Percentiles rank a stretch among this genome's conserved stretches.
phyloP scores from a whole-genome alignment of 2,329 filamentous ascomycete genomes.

The Pseudonectria buxi region DNA sequence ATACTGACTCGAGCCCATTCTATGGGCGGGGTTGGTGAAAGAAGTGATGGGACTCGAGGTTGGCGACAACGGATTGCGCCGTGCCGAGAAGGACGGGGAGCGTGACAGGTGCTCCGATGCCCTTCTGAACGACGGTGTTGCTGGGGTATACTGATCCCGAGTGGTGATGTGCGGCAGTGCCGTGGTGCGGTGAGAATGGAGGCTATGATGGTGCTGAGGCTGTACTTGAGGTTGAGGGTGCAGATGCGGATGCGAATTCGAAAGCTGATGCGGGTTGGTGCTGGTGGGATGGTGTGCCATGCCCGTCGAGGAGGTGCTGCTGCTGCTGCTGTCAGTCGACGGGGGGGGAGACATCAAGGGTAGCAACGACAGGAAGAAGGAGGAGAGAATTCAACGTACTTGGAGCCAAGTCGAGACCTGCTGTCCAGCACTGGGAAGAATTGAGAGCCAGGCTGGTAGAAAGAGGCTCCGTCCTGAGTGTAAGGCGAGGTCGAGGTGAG shows the following conservation, averaged over 20 bases:
- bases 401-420: constrained; percentile 47
- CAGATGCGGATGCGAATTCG: too few relatives aligned
- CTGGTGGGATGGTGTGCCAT: constrained; percentile 37
- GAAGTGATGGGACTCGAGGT: constrained; percentile 42
- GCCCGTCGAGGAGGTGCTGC: constrained; percentile 44
- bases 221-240: too few relatives aligned
- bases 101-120: constrained; percentile 43
- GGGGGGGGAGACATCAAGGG: neutral
- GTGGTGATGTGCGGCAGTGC: constrained; percentile 45
- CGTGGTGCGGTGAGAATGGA: constrained; percentile 34
- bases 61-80: constrained; percentile 48
- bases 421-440: constrained; percentile 45
- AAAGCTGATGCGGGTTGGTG: too few relatives aligned
- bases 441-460: constrained; percentile 40
- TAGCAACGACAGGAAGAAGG: constrained; percentile 4
- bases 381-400: constrained; percentile 36
- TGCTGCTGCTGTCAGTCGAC: constrained; percentile 22
- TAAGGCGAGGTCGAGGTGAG: constrained; percentile 42
- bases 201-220: constrained; percentile 38
- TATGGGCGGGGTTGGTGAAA: constrained; percentile 37
- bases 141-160: constrained; percentile 47
- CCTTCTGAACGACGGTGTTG: constrained; percentile 45
- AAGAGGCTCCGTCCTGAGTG: constrained; percentile 41
- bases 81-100: constrained; percentile 45
- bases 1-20: constrained; percentile 43